Evolutionary conservation across 164 flowering plant species (phyloP).

Genomic region (Cinnamomum chago): DNA sequence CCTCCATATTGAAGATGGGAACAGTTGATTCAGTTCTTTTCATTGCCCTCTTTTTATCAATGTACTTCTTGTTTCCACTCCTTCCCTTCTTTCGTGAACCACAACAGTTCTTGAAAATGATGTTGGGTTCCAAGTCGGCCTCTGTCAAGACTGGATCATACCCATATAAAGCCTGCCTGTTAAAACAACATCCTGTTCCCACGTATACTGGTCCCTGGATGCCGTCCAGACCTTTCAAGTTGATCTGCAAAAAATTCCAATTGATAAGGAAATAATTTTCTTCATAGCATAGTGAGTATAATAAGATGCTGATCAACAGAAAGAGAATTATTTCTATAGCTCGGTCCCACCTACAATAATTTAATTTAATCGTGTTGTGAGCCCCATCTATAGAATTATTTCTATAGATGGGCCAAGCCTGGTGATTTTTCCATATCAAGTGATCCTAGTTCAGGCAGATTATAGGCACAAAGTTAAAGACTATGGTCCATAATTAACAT

Average conservation of each 20-base stretch:
- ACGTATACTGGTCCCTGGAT: constrained; percentile 98
- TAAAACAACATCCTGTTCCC: constrained; percentile 98
- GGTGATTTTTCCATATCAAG: too few species aligned
- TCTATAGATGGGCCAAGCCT: too few species aligned
- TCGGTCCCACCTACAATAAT: too few species aligned
- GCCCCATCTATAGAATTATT: too few species aligned
- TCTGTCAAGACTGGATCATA: constrained; percentile 92
- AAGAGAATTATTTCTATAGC: too few species aligned
- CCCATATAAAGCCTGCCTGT: constrained; percentile 95
- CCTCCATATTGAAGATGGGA: constrained; percentile 92
- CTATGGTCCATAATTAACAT: too few species aligned
- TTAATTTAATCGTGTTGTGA: too few species aligned
- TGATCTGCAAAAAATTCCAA: constrained; percentile 49
- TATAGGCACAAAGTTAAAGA: too few species aligned
- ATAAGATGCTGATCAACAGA: too few species aligned
- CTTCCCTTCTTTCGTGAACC: constrained; percentile 86
- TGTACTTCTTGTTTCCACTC: constrained; percentile 57
- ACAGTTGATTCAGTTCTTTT: constrained; percentile 78
- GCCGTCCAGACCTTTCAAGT: constrained; percentile 96
- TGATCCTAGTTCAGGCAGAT: too few species aligned
- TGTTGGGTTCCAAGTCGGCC: constrained; percentile 90
- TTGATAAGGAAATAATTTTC: too few species aligned
- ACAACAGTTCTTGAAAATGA: constrained; percentile 83
- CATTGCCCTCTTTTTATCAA: constrained; percentile 61
- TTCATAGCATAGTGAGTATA: too few species aligned